Percentiles rank a stretch among this genome's conserved stretches.
phyloP scores from a whole-genome alignment of 1,284 basidiomycete genomes.

The Ganoderma boninense region DNA sequence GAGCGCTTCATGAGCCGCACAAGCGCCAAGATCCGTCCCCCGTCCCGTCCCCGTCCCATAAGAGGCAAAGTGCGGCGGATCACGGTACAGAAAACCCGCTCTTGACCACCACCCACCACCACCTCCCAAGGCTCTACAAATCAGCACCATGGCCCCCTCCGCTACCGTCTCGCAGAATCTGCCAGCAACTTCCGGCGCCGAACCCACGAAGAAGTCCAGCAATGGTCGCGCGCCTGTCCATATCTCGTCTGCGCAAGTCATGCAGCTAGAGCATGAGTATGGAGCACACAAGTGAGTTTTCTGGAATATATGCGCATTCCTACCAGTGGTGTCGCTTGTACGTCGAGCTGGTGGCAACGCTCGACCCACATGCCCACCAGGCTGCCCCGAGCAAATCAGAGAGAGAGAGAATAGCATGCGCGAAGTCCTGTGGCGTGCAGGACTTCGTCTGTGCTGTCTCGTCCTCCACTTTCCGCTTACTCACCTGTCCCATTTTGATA shows the following conservation, averaged over 20 bases:
- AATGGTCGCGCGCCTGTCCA: slow-evolving; percentile 34
- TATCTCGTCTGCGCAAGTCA: slow-evolving; percentile 71
- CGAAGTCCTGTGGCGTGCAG: slow-evolving; percentile 5
- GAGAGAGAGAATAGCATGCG: slow-evolving; percentile 18
- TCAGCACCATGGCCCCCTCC: slow-evolving; percentile 26
- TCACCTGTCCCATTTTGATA: slow-evolving; percentile 17
- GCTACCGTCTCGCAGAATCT: slow-evolving; percentile 22
- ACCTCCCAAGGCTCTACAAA: slow-evolving; percentile 7
- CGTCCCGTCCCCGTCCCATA: slow-evolving; percentile 9
- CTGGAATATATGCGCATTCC: not conserved
- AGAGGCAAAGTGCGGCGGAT: slow-evolving; percentile 24
- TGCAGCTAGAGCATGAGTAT: slow-evolving; percentile 84
- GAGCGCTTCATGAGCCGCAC: not conserved
- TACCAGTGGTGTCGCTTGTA: slow-evolving; percentile 21
- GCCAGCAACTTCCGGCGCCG: slow-evolving; percentile 12
- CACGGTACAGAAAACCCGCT: slow-evolving; percentile 11
- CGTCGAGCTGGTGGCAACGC: slow-evolving; percentile 5
- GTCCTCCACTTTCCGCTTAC: slow-evolving; percentile 16
- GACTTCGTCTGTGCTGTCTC: slow-evolving; percentile 20
- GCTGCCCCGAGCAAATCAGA: not conserved
- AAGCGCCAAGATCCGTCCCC: slow-evolving; percentile 34
- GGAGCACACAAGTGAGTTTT: slow-evolving; percentile 88
- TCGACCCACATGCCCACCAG: not conserved
- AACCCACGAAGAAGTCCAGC: slow-evolving; percentile 24
- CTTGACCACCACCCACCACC: slow-evolving; percentile 24